A percentile compares a stretch with the other conserved stretches of the same genome.
Evolutionary conservation across 257 asterid genomes (phyloP).

Genomic region (Solanum gracilifrons): DNA sequence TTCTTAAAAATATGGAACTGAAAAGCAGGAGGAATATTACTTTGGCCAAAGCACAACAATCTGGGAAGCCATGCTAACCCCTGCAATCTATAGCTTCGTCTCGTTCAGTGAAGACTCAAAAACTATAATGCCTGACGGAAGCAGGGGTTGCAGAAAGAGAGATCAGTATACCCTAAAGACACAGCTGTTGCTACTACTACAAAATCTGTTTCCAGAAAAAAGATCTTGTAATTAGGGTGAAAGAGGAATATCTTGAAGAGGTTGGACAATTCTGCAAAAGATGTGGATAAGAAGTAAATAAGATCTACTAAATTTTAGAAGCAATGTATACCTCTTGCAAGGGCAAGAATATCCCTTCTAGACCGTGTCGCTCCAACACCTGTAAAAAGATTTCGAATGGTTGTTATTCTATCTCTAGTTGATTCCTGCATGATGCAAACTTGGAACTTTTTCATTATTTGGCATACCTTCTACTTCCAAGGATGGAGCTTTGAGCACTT

Average conservation of each 20-base stretch:
- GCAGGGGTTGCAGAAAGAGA: background rate
- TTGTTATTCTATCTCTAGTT: background rate
- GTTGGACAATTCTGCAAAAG: background rate
- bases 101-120: background rate
- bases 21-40: background rate
- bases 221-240: background rate
- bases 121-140: background rate
- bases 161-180: background rate
- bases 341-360: conserved; percentile 62
- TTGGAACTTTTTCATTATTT: background rate
- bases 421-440: background rate
- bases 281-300: background rate
- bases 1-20: background rate
- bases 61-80: background rate
- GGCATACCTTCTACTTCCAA: conserved; percentile 48
- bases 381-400: background rate
- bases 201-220: background rate
- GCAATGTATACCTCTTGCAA: conserved; percentile 63
- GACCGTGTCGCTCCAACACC: conserved; percentile 22
- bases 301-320: background rate
- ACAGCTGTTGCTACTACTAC: background rate
- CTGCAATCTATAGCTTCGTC: background rate
- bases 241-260: background rate
- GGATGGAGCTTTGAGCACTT: conserved; percentile 72
- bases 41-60: background rate